Conservation (phyloP, 2,329 filamentous ascomycete genomes). For the Hypomyces perniciosus region DNA sequence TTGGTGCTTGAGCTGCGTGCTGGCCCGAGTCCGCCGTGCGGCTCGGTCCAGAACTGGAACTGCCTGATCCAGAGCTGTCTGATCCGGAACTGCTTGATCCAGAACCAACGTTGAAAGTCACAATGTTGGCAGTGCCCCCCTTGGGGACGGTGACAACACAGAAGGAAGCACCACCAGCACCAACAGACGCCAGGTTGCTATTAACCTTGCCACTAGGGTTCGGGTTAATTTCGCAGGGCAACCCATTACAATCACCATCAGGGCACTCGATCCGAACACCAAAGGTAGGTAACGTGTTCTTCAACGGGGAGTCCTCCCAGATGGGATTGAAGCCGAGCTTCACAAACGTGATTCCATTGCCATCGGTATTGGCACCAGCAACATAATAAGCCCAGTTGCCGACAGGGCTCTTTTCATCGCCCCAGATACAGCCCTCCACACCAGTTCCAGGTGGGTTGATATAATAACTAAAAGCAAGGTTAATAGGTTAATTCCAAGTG, state of each 20-base stretch:
- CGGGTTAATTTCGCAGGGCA: conserved; percentile 69
- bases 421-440: conserved; percentile 65
- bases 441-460: conserved; percentile 68
- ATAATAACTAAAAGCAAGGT: conserved; percentile 53
- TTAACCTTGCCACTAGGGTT: conserved; percentile 53
- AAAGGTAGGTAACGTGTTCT: conserved; percentile 54
- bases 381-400: conserved; percentile 78
- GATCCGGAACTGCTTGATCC: conserved; percentile 17
- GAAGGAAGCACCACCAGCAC: conserved; percentile 64
- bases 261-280: conserved; percentile 67
- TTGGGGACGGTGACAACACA: conserved; percentile 71
- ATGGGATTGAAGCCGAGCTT: conserved; percentile 77
- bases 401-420: conserved; percentile 51
- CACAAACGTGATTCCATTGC: conserved; percentile 60
- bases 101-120: conserved; percentile 47
- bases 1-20: conserved; percentile 5
- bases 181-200: conserved; percentile 47
- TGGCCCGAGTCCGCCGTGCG: conserved; percentile 12
- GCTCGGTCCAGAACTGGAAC: conserved; percentile 13
- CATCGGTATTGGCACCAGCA: conserved; percentile 65
- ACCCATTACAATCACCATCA: conserved; percentile 59
- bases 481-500: neutral
- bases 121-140: conserved; percentile 60
- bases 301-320: conserved; percentile 52
- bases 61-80: conserved; percentile 22